Percentiles rank a stretch among this genome's conserved stretches.
Conservation (phyloP, 2,329 filamentous ascomycete species). For the Fusarium dlaminii region DNA sequence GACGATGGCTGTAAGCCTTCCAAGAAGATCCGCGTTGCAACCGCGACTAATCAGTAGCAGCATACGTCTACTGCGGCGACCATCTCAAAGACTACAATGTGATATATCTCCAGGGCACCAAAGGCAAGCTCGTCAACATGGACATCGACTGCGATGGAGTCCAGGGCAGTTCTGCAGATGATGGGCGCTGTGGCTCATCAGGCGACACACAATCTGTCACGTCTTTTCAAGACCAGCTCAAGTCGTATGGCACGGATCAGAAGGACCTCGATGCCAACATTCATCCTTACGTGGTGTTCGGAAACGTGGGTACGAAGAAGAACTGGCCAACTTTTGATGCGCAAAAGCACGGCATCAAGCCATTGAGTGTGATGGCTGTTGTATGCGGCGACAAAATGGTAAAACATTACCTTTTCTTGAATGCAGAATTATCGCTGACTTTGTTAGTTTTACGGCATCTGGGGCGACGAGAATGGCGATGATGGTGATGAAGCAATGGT, state of each 20-base stretch:
- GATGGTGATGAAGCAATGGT: slow-evolving; percentile 57
- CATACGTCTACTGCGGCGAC: slow-evolving; percentile 59
- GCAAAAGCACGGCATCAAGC: slow-evolving; percentile 54
- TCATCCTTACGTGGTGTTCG: slow-evolving; percentile 64
- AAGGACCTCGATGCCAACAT: slow-evolving; percentile 60
- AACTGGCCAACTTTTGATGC: slow-evolving; percentile 54
- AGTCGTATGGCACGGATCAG: slow-evolving; percentile 48
- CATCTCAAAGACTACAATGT: slow-evolving; percentile 51
- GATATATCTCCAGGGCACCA: slow-evolving; percentile 59
- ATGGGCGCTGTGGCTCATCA: slow-evolving; percentile 57
- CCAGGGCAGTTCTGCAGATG: slow-evolving; percentile 52
- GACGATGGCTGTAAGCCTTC: slow-evolving; percentile 48
- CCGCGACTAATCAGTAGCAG: slow-evolving; percentile 29
- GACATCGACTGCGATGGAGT: slow-evolving; percentile 68
- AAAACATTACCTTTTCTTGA: neutral
- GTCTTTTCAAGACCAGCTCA: slow-evolving; percentile 54
- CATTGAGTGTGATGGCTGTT: slow-evolving; percentile 64
- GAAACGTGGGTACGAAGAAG: slow-evolving; percentile 53
- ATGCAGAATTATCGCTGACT: neutral
- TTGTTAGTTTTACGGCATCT: slow-evolving; percentile 64
- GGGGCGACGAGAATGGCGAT: slow-evolving; percentile 70
- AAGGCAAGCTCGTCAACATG: slow-evolving; percentile 60
- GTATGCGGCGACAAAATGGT: slow-evolving; percentile 61
- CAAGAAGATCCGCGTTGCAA: no score
- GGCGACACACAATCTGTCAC: slow-evolving; percentile 58